Evolutionary conservation across 371 early-diverging fungal species (phyloP).

Genomic region (Lichtheimia ornata): DNA sequence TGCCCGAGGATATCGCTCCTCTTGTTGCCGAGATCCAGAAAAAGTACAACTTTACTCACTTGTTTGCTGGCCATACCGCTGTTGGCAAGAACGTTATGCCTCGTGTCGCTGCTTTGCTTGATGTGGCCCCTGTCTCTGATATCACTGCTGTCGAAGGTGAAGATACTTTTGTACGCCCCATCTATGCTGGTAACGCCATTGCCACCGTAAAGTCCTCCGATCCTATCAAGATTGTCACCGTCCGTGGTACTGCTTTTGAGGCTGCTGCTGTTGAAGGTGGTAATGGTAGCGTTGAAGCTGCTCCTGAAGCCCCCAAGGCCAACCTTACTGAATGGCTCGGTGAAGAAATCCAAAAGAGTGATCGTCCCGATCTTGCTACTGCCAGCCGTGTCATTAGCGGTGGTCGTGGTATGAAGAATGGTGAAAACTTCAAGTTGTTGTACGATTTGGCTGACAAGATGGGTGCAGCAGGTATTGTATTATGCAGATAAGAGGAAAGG

Average conservation of each 20-base stretch:
- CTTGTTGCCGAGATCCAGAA: slow-evolving; percentile 76
- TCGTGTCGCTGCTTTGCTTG: slow-evolving; percentile 90
- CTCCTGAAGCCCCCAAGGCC: slow-evolving; percentile 64
- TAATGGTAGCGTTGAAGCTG: slow-evolving; percentile 65
- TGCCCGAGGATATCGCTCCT: slow-evolving; percentile 85
- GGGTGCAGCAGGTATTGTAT: slow-evolving; percentile 83
- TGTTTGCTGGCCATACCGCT: slow-evolving; percentile 87
- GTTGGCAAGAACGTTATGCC: slow-evolving; percentile 94
- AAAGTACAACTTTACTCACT: slow-evolving; percentile 77
- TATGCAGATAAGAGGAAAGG: background rate
- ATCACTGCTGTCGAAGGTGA: slow-evolving; percentile 76
- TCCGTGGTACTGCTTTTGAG: slow-evolving; percentile 92
- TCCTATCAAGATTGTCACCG: slow-evolving; percentile 84
- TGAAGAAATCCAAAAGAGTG: slow-evolving; percentile 92
- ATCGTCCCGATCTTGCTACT: slow-evolving; percentile 90
- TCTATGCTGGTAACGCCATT: slow-evolving; percentile 98
- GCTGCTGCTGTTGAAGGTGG: slow-evolving; percentile 61
- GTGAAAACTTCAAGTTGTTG: slow-evolving; percentile 92
- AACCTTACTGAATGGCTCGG: slow-evolving; percentile 79
- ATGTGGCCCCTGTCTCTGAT: slow-evolving; percentile 91
- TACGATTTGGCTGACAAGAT: slow-evolving; percentile 94
- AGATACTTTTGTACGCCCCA: slow-evolving; percentile 95
- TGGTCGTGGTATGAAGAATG: slow-evolving; percentile 96
- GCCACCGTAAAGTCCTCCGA: slow-evolving; percentile 93
- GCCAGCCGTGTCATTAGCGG: slow-evolving; percentile 93